Percentiles rank a stretch among this genome's conserved stretches.
These are phyloP conservation scores for Fusarium brachygibbosum DNA, from an alignment of 2,329 filamentous ascomycete genomes.

Conservation along the genomic window DNA sequence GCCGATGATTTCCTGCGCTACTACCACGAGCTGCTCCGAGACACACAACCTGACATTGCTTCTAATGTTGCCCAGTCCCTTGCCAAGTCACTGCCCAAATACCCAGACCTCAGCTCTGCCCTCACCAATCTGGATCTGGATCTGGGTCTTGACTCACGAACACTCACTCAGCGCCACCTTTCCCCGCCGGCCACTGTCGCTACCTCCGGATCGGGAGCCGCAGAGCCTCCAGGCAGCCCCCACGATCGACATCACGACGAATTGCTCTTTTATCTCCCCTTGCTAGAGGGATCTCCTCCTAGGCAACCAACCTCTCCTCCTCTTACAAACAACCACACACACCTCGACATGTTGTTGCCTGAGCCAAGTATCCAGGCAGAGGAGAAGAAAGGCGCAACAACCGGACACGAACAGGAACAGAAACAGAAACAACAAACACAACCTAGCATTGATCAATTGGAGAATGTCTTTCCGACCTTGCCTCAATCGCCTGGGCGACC, in stretches of 20 bases:
- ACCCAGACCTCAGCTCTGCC: conserved; percentile 59
- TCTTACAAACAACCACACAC: conserved; percentile 34
- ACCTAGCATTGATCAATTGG: conserved; percentile 24
- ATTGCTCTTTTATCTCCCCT: conserved; percentile 74
- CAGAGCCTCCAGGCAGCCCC: conserved; percentile 57
- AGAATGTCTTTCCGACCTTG: conserved; percentile 34
- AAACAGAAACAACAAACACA: not conserved
- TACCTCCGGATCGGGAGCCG: conserved; percentile 48
- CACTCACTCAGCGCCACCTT: conserved; percentile 52
- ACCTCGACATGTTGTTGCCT: conserved; percentile 47
- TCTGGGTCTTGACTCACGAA: conserved; percentile 55
- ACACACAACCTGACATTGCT: conserved; percentile 62
- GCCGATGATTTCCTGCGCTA: conserved; percentile 69
- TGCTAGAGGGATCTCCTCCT: conserved; percentile 64
- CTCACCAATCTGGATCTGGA: conserved; percentile 55
- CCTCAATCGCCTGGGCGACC: conserved; percentile 50
- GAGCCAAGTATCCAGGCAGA: conserved; percentile 45
- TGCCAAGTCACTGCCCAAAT: conserved; percentile 59
- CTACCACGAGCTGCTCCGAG: conserved; percentile 64
- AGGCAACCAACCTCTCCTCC: conserved; percentile 41
- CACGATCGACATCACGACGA: conserved; percentile 71
- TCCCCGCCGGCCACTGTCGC: conserved; percentile 49
- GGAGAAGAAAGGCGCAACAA: conserved; percentile 44
- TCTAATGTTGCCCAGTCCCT: conserved; percentile 63
- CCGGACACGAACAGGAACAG: conserved; percentile 42